Evolutionary conservation across 345 rosid genomes (phyloP).

Genomic region (Moricandia arvensis): DNA sequence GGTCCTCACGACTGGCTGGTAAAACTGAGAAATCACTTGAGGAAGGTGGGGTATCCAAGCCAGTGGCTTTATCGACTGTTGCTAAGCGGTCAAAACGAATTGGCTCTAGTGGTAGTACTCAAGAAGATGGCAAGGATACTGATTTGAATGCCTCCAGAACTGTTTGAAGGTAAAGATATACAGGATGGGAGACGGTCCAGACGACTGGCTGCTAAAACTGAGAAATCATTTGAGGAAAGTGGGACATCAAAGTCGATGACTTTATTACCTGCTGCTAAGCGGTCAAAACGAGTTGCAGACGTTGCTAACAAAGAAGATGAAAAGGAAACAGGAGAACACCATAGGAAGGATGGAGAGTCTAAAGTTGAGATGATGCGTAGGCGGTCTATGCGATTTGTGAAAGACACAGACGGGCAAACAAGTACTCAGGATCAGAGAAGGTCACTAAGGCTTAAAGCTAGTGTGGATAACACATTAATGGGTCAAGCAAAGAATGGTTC

Average conservation of each 20-base stretch:
- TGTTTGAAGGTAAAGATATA: neutral
- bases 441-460: neutral
- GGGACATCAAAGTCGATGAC: neutral
- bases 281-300: neutral
- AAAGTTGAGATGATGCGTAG: neutral
- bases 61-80: neutral
- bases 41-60: neutral
- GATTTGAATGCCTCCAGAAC: neutral
- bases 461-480: neutral
- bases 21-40: neutral
- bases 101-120: neutral
- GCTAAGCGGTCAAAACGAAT: neutral
- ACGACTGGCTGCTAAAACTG: neutral
- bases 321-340: neutral
- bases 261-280: neutral
- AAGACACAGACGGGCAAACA: neutral
- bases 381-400: neutral
- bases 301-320: neutral
- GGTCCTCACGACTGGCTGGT: neutral
- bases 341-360: neutral
- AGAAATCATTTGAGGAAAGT: neutral
- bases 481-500: neutral
- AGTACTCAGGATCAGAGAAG: neutral
- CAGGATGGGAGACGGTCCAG: constrained; percentile 7
- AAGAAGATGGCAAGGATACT: neutral